These are phyloP conservation scores for Selaginella moellendorffii DNA, from an alignment of 75 land plant genomes.

Conservation along the genomic window DNA sequence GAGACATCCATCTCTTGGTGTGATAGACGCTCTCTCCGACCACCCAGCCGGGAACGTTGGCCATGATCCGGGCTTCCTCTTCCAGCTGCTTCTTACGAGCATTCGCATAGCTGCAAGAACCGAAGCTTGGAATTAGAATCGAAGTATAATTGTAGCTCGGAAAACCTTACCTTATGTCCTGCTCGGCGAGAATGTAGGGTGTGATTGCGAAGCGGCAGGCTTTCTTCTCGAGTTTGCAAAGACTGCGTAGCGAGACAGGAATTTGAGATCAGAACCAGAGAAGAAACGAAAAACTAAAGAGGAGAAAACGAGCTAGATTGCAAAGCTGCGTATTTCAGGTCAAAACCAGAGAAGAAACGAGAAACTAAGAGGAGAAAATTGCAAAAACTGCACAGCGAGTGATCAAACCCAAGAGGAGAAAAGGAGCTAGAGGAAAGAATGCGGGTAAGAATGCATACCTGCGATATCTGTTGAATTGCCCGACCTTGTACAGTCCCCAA, in stretches of 20 bases:
- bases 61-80: constrained; percentile 87
- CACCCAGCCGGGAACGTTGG: constrained; percentile 96
- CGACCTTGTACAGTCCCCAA: constrained; percentile 86
- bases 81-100: constrained; percentile 68
- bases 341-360: no score
- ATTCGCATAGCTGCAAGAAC: constrained; percentile 51
- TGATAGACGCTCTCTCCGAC: constrained; percentile 88
- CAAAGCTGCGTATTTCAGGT: neutral
- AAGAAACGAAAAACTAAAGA: no score
- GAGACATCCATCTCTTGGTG: constrained; percentile 91
- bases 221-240: constrained; percentile 65
- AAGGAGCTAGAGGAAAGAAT: neutral
- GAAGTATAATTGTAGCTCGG: neutral
- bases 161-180: constrained; percentile 69
- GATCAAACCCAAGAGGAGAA: neutral
- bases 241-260: constrained; percentile 21
- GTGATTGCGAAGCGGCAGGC: constrained; percentile 77
- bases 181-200: constrained; percentile 84
- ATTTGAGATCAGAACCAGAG: neutral
- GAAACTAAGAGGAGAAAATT: neutral
- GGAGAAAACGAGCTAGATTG: neutral
- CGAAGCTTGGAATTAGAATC: neutral
- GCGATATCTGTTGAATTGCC: constrained; percentile 78
- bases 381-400: neutral
- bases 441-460: constrained; percentile 28